A percentile compares a stretch with the other conserved stretches of the same genome.
phyloP scores from a whole-genome alignment of 2,329 filamentous ascomycete species.

The Endothia cerciana region DNA sequence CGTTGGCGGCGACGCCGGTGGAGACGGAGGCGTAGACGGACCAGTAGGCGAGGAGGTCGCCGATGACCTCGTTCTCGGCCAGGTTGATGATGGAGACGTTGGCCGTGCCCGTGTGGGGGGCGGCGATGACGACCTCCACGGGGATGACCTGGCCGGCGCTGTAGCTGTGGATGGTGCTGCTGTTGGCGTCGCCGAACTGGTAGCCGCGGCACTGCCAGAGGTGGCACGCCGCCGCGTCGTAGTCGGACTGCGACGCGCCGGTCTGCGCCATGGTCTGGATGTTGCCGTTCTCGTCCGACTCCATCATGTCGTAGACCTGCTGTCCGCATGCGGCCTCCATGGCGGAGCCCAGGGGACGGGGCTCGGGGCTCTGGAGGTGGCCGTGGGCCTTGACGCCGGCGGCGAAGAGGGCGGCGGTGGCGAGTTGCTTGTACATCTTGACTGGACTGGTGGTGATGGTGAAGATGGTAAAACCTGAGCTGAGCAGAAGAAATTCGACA shows the following conservation, averaged over 20 bases:
- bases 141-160: constrained; percentile 50
- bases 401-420: constrained; percentile 40
- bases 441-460: constrained; percentile 2
- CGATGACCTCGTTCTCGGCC: constrained; percentile 52
- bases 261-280: constrained; percentile 59
- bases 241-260: constrained; percentile 50
- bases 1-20: constrained; percentile 44
- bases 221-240: constrained; percentile 50
- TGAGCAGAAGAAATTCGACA: not conserved
- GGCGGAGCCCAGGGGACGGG: constrained; percentile 54
- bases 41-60: constrained; percentile 50
- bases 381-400: constrained; percentile 56
- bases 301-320: constrained; percentile 57
- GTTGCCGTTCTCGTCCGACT: constrained; percentile 59
- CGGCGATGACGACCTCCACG: constrained; percentile 50
- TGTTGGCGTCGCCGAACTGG: constrained; percentile 58
- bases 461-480: not conserved
- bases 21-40: constrained; percentile 53
- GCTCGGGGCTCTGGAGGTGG: constrained; percentile 50
- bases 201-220: constrained; percentile 63
- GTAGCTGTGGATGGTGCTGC: constrained; percentile 54
- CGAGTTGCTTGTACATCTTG: constrained; percentile 30
- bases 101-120: constrained; percentile 57
- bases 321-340: constrained; percentile 57
- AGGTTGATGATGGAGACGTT: constrained; percentile 60